Evolutionary conservation across 2,329 filamentous ascomycete genomes (phyloP), one percentile per base, ranked within the genome.

Genomic region (Domatiomyces catenatus): DNA sequence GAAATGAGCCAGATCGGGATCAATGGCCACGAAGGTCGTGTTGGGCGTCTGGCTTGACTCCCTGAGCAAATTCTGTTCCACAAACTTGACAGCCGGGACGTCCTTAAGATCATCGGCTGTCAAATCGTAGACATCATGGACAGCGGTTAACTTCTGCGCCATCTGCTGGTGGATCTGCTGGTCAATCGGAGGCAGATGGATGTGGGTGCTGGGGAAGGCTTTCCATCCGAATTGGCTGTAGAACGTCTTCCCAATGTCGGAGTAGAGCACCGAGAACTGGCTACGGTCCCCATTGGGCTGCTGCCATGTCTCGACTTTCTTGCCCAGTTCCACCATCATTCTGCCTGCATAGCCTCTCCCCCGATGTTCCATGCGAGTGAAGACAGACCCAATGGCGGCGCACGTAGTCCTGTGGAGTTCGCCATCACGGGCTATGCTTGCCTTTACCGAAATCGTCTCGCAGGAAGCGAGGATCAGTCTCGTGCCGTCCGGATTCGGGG

Each of bases 351-450:
- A 94, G 18, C 86, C 84, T 57, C 74, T 75, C 3, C 83, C 81
- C 51, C 86, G 70, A 63, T 79, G 79, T 59, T 78, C 71, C 0
- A 77, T 74, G 42, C 79, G 75, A 3, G 81, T 87, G 64, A 82
- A 92, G n/a, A 93, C 87, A 53, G 82, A 86, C 12, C 81, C 85
- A 51, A 93, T 76, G 4, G 84, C 87, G 66, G 94, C 82, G 15
- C 79, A 77, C 8, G 67, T 52, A 8, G 72, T 69, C 44, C 75
- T 71, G 59, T 83, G 77, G 22, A 83, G 60, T 8, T 59, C 73
- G 52, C 54, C 59, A 44, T 50, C 51, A n/a, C 32, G 51, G n/a
- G 55, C 53, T 19, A 58, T 49, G 46, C 70, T 59, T 67, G 75
- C 73, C 57, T 71, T 71, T 55, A 71, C 71, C 20, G 60, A 62